Percentiles rank a stretch among this genome's conserved stretches.
phyloP scores from a whole-genome alignment of 768 basidiomycete genomes.

The Leccinum boreale region DNA sequence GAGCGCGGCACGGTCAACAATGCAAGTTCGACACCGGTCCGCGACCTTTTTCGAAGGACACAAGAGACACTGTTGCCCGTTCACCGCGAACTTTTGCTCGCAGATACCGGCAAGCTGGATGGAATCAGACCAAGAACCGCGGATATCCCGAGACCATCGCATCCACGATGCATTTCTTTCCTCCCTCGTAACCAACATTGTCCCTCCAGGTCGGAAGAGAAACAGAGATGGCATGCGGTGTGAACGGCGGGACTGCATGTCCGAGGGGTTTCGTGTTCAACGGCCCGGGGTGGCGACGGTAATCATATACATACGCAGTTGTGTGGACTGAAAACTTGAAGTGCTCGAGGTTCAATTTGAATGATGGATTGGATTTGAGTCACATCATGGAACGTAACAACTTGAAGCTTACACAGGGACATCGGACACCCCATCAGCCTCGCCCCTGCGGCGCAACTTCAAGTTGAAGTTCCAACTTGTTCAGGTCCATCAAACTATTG shows the following conservation, averaged over 20 bases:
- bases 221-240: slow-evolving; percentile 91
- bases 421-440: background rate
- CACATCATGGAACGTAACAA: background rate
- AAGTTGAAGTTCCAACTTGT: background rate
- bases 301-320: background rate
- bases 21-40: slow-evolving; percentile 71
- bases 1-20: slow-evolving; percentile 47
- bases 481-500: too few relatives aligned
- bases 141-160: slow-evolving; percentile 91
- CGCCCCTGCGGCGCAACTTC: background rate
- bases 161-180: slow-evolving; percentile 73
- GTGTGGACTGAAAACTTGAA: background rate
- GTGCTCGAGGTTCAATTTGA: too few relatives aligned
- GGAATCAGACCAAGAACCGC: slow-evolving; percentile 60
- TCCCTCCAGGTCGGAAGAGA: slow-evolving; percentile 91
- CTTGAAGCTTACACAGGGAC: background rate
- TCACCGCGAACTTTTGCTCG: slow-evolving; percentile 69
- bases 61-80: slow-evolving; percentile 73
- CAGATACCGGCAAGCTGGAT: slow-evolving; percentile 74
- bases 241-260: slow-evolving; percentile 58
- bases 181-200: slow-evolving; percentile 91
- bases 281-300: background rate
- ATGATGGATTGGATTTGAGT: background rate
- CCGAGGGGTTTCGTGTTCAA: slow-evolving; percentile 36
- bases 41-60: slow-evolving; percentile 74